Base-by-base conservation (phyloP, 2,329 filamentous ascomycete species). In the Hypoxylon rubiginosum region DNA sequence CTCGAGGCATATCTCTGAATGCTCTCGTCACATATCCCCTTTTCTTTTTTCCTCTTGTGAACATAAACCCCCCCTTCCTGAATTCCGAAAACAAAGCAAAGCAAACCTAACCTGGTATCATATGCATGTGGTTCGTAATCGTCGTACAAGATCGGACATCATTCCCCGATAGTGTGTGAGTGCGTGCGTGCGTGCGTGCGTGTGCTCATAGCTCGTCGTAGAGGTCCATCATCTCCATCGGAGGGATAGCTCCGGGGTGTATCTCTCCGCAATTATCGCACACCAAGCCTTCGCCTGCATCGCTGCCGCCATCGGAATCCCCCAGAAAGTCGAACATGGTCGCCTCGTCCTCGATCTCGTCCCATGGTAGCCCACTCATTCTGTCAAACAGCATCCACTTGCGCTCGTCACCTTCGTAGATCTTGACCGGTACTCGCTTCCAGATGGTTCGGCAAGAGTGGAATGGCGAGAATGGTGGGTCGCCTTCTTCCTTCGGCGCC, bases 351-450 rank as follows among this genome's bases (percentile, higher is more conserved):
- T 75, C 71, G 9, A 75, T 68, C 2, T 76, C 73, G 0, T 73
- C 71, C 75, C 75, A 78, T 0, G 74, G 74, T 32, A 72, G 57
- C 8, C 76, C 76, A 41, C 69, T 76, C 28, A 78, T 61, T 43
- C 76, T 71, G 49, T 81, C 80, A 57, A 86, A 87, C 36, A 85
- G 79, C 15, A 79, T 75, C 84, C 84, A 87, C n/a, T 76, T 72
- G 21, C 84, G 83, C 32, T 80, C 74, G 13, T 77, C 71, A 0
- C 66, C 70, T 59, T 82, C 81, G 17, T 82, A 69, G 6, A 76
- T 80, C 17, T 74, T 75, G 3, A 78, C 50, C 0, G 84, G 85
- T 0, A 86, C 80, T 11, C 77, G 80, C 72, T 86, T 87, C 83
- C 84, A 87, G 19, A 87, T 80, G 3, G 85, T 81, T 26, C 77